A percentile compares a stretch with the other conserved stretches of the same genome.
phyloP scores from a whole-genome alignment of 495 filamentous ascomycete species.

The Penicillium simplicissimum region DNA sequence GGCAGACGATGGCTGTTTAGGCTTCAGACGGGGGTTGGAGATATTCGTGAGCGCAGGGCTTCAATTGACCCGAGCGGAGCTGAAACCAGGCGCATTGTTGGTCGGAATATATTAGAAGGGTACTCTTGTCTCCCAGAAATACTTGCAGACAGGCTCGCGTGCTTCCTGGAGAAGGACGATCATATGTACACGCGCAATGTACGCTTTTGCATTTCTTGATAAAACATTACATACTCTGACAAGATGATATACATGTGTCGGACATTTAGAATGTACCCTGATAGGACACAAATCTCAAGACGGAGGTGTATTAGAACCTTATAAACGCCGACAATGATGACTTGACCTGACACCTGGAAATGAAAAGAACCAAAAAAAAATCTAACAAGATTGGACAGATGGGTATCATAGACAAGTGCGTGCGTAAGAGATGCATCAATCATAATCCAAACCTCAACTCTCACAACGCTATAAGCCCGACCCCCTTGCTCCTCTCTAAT shows the following conservation, averaged over 20 bases:
- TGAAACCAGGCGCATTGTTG: not conserved
- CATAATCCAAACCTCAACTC: not conserved
- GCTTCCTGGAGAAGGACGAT: not conserved
- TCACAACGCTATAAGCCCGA: conserved; percentile 1
- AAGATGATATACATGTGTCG: not conserved
- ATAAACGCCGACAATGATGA: not conserved
- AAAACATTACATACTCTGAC: not conserved
- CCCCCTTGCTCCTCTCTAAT: conserved; percentile 25
- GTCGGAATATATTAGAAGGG: not conserved
- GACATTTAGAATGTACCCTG: not conserved
- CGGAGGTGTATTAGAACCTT: not conserved
- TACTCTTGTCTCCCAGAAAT: not conserved
- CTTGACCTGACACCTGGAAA: conserved; percentile 2
- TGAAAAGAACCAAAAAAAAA: conserved; percentile 6
- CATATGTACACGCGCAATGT: conserved; percentile 13
- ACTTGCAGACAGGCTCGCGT: not conserved
- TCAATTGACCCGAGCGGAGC: not conserved
- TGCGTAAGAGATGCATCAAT: conserved; percentile 9
- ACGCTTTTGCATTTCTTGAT: conserved; percentile 6
- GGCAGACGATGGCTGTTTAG: conserved; percentile 37
- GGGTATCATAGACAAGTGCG: conserved; percentile 37
- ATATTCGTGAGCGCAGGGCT: not conserved
- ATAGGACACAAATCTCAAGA: not conserved
- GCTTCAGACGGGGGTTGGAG: not conserved
- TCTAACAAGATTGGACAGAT: conserved; percentile 28